Base-by-base conservation (phyloP, 129 eudicot genomes). In the Pseudognaphalium luteoalbum region DNA sequence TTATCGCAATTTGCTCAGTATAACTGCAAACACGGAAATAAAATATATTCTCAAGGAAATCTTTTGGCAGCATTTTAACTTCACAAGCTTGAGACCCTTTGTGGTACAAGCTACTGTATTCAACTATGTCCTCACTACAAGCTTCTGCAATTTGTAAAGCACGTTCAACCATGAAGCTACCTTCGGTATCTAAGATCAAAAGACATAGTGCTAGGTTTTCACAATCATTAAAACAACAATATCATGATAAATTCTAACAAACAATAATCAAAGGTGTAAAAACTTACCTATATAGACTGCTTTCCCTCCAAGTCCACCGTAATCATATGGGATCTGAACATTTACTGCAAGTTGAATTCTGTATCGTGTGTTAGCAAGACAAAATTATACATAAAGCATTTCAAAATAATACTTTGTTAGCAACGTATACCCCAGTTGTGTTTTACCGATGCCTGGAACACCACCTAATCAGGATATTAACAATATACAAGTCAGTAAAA, bases 361-460 rank as follows among this genome's bases (percentile, higher is more conserved):
- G 88, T 63, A 81, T 73, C 34, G 30, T 25, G 39, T 58, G 70
- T 77, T 79, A 79, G 58, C 74, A 42, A 21, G 67, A 30, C 50
- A 9, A 59, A 42, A 6, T 10, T 50, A 58, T 25, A 63, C 28
- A 25, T 25, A 25, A 25, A 25, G 30, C 47, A 74, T 14, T 10
- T 54, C 21, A 64, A 76, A 20, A n/a, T 19, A 6, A 3, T 73
- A 56, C 35, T 56, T 63, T 7, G 32, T 12, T 47, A 47, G 54
- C n/a, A 70, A 47, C 47, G 30, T 81, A 69, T 86, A 94, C 99
- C 97, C 99, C 21, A 94, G 75, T 83, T 94, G 99, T 50, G 97
- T 94, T 87, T 94, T 94, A 76, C 99, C 99, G 16, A 94, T 94
- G 74, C 99, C 99, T 29, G 99, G 96, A 51, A 94, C 96, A 82